Base-by-base conservation (phyloP, 2,329 filamentous ascomycete species). In the Clarireedia sp. region DNA sequence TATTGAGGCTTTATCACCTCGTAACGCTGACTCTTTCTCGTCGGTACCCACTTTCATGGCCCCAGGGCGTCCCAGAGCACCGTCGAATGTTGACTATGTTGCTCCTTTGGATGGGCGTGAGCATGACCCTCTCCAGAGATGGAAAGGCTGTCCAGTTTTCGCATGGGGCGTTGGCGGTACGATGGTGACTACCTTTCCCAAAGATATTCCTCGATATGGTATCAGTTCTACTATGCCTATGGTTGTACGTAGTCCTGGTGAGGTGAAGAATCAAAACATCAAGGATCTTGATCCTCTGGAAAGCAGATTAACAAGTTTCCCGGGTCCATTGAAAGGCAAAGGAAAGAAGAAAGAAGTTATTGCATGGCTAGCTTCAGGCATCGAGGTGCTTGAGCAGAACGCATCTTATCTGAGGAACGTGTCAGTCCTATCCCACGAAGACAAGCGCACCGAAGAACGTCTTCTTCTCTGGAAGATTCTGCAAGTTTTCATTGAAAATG, bases 281-380 rank as follows among this genome's bases (percentile, higher is more conserved):
- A 94, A 87, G 67, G 83, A 90, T 44, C 75, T 89, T 29, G 74
- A 89, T 45, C 83, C 88, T 4, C 74, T 90, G 8, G 75, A 82
- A 23, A 89, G 94, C 36, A 80, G 84, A 2, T 74, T 94, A 48
- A 79, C 82, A 17, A 90, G 85, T 63, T 97, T 97, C 66, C 94
- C 94, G 0, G 94, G 94, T 0, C 94, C 95, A 3, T 74, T 99
- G 26, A 90, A 87, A 70, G 80, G 84, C 41, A 97, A 96, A 68
- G 83, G 85, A 1, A 97, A 96, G 77, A 99, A 99, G 77, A 99
- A 97, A 74, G 92, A 99, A 54, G 81, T 90, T 0, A 64, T 91
- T 44, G 72, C 82, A 2, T 99, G 95, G 94, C 76, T 99, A 45
- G 80, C 78, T 4, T 75, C 79, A 57, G 89, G 86, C 51, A 92